Conservation (phyloP, 495 filamentous ascomycete species). For the Aspergillus affinis region DNA sequence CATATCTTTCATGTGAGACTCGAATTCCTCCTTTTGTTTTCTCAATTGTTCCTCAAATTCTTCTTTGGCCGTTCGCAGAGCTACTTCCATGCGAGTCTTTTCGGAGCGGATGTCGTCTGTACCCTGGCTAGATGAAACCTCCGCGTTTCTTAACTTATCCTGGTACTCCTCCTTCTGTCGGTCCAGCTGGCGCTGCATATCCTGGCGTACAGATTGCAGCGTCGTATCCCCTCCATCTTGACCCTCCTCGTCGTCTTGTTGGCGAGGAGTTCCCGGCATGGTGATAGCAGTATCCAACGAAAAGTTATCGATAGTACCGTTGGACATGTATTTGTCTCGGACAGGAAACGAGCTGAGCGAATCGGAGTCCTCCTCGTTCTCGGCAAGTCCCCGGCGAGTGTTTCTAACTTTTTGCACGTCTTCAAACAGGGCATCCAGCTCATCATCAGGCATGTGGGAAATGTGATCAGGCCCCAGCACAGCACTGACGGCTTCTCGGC, state of each 20-base stretch:
- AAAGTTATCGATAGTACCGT: constrained; percentile 93
- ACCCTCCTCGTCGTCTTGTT: constrained; percentile 65
- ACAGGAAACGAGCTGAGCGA: constrained; percentile 85
- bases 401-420: constrained; percentile 88
- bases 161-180: constrained; percentile 80
- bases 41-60: constrained; percentile 83
- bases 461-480: constrained; percentile 92
- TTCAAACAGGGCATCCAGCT: constrained; percentile 91
- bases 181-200: constrained; percentile 86
- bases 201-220: constrained; percentile 72
- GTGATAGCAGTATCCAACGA: constrained; percentile 93
- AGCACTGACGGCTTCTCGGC: constrained; percentile 86
- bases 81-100: constrained; percentile 85
- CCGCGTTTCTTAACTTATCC: constrained; percentile 74
- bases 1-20: constrained; percentile 64
- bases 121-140: constrained; percentile 71
- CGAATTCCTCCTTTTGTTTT: constrained; percentile 73
- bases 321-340: constrained; percentile 94
- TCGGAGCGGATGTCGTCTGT: constrained; percentile 82
- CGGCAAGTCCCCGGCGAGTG: constrained; percentile 68
- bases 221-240: constrained; percentile 55
- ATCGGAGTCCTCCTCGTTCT: constrained; percentile 84
- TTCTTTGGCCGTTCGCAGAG: constrained; percentile 70
- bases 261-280: constrained; percentile 86
- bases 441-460: constrained; percentile 83